Percentiles rank a stretch among this genome's conserved stretches.
phyloP scores from a whole-genome alignment of 768 basidiomycete species.

The Naganishia antarctica region DNA sequence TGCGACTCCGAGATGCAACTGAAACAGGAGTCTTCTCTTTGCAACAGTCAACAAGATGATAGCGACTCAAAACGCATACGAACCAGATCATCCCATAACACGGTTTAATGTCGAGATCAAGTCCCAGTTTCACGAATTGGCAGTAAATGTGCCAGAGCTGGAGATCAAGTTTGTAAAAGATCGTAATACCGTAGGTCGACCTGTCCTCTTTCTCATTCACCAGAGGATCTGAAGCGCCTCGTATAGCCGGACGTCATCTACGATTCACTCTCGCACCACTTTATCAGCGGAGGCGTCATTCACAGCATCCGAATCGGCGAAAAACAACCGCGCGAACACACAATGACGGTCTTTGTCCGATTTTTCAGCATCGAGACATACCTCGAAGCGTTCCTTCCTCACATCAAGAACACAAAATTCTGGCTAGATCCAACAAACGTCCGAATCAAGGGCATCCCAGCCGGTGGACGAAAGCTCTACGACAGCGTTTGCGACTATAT shows the following conservation, averaged over 20 bases:
- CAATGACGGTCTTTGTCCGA: constrained; percentile 8
- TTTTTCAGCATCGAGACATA: constrained; percentile 21
- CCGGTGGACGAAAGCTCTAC: constrained; percentile 4
- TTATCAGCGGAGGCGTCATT: constrained; percentile 12
- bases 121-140: neutral
- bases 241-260: constrained; percentile 11
- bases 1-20: too few relatives aligned
- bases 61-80: constrained; percentile 2
- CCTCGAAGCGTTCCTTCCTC: constrained; percentile 13
- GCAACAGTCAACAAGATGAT: constrained; percentile 6
- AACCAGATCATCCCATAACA: neutral
- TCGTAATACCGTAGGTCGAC: neutral
- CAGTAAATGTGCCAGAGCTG: neutral
- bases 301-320: constrained; percentile 14
- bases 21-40: too few relatives aligned
- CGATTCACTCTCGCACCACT: neutral
- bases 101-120: constrained; percentile 4
- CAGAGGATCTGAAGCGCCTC: neutral
- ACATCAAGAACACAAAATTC: neutral
- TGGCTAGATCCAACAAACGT: constrained; percentile 3
- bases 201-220: too few relatives aligned
- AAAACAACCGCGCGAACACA: neutral
- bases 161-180: constrained; percentile 4
- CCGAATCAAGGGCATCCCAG: neutral
- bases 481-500: neutral